Evolutionary conservation across 306 rosid species (phyloP), one percentile per base, ranked within the genome.

Genomic region (Pyrus bretschneideri): DNA sequence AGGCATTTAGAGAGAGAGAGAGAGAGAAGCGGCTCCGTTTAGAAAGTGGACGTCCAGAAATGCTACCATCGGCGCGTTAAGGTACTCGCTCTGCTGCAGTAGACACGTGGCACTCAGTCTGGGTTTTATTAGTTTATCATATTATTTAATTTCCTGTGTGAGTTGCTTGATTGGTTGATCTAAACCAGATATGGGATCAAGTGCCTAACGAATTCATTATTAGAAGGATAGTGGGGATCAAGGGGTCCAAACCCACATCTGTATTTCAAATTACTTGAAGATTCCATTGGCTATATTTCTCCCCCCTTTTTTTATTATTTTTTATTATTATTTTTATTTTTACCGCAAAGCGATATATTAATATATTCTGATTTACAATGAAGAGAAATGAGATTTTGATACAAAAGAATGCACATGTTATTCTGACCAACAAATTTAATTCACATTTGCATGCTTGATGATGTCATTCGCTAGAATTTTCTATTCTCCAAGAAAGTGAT

Each of bases 171-270:
- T 9, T 11, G 67, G 70, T 45, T 42, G 46, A 40, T 73, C 69
- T 59, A 73, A 49, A 8, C 73, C 44, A 15, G 52, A n/a, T 6
- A 55, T 66, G 70, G 74, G 82, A 79, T 79, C 82, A 42, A 69
- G 76, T 75, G 78, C 78, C 82, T 54, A 46, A 31, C 70, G 17
- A 52, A 23, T 51, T 46, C 77, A 51, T 62, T 35, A 60, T 35
- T n/a, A 54, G 23, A 52, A 14, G 11, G 31, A 71, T 13, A 18
- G 40, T 8, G 12, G 22, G 68, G 67, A 33, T 68, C 69, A 40
- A 25, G 4, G 6, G 6, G 45, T 62, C 78, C 70, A 66, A 64
- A 64, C 5, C 42, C 42, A 9, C 19, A 4, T 61, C 21, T 31
- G 42, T 4, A 60, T 11, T 22, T 3, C 33, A 60, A 25, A 60